Conservation (phyloP, 805 yeast species). For the Wickerhamiella vanderwaltii region DNA sequence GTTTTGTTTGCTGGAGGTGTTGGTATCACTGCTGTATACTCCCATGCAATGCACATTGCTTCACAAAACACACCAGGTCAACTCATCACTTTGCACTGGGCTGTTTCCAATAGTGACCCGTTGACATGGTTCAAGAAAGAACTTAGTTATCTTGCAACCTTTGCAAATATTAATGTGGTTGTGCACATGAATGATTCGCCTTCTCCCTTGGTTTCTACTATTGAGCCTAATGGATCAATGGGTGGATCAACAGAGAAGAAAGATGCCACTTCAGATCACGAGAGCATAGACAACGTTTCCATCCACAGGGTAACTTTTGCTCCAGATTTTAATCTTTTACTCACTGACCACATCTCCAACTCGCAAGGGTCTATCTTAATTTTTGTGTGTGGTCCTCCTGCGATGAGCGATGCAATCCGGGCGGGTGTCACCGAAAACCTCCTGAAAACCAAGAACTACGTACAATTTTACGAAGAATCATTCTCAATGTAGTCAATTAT, state of each 20-base stretch:
- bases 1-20: constrained; percentile 45
- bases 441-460: constrained; percentile 32
- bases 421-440: constrained; percentile 34
- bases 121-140: constrained; percentile 39
- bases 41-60: constrained; percentile 31
- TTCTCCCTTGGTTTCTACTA: not conserved
- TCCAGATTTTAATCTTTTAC: constrained; percentile 34
- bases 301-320: not conserved
- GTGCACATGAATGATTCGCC: constrained; percentile 11
- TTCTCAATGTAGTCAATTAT: constrained; percentile 29
- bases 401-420: constrained; percentile 47
- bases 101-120: constrained; percentile 40
- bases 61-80: constrained; percentile 14
- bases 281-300: not conserved
- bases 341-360: constrained; percentile 29
- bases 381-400: constrained; percentile 51
- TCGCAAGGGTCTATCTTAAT: constrained; percentile 39
- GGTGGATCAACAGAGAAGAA: not conserved
- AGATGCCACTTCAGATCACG: not conserved
- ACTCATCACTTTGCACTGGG: constrained; percentile 44
- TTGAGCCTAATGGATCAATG: not conserved
- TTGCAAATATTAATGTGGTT: constrained; percentile 13
- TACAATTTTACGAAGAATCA: constrained; percentile 61
- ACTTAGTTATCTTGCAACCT: constrained; percentile 25
- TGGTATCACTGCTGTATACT: constrained; percentile 44